A percentile compares a stretch with the other conserved stretches of the same genome.
These are phyloP conservation scores for Byssothecium circinans DNA, from an alignment of 2,329 filamentous ascomycete genomes.

Conservation along the genomic window DNA sequence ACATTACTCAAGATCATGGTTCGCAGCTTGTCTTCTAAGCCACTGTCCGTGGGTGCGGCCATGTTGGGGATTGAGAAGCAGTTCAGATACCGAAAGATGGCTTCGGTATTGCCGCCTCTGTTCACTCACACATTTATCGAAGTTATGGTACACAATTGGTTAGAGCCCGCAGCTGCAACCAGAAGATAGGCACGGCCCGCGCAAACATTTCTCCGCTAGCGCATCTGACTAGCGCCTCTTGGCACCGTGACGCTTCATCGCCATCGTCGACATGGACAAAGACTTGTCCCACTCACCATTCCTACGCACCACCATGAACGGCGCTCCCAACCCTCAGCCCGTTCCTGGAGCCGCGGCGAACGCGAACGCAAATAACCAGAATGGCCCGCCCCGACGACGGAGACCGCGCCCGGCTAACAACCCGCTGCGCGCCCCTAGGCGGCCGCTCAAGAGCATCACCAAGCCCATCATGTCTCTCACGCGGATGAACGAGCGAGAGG, in stretches of 20 bases:
- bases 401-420: conserved; percentile 39
- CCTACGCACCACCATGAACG: conserved; percentile 26
- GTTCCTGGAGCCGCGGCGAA: conserved; percentile 4
- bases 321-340: conserved; percentile 10
- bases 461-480: conserved; percentile 36
- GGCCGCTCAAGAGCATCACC: conserved; percentile 39
- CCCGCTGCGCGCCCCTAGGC: conserved; percentile 38
- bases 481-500: conserved; percentile 34
- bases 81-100: no score
- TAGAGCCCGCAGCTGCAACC: no score
- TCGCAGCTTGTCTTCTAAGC: conserved; percentile 59
- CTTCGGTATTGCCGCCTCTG: no score
- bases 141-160: no score
- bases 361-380: conserved; percentile 29
- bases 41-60: conserved; percentile 5
- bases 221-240: background rate
- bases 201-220: background rate
- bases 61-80: background rate
- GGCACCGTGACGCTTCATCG: no score
- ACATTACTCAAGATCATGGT: conserved; percentile 62
- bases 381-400: conserved; percentile 39
- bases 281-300: no score
- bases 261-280: background rate
- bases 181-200: background rate
- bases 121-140: no score